phyloP scores from a whole-genome alignment of 768 basidiomycete species.

The Mycena vulgaris region DNA sequence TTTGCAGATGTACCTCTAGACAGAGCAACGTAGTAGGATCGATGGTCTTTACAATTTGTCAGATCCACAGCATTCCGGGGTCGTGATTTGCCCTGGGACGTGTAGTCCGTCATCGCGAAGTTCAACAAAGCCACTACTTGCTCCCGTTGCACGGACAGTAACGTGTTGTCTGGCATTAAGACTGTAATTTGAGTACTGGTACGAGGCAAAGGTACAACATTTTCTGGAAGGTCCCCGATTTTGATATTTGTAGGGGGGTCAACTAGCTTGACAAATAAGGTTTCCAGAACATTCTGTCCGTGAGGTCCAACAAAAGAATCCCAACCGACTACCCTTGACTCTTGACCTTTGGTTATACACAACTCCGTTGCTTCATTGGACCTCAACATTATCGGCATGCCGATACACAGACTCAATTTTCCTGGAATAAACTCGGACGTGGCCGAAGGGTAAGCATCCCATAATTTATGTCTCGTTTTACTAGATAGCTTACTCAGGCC shows the following conservation, averaged over 20 bases:
- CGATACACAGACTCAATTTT: slow-evolving; percentile 48
- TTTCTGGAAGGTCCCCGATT: slow-evolving; percentile 45
- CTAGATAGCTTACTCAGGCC: neutral
- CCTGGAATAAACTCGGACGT: slow-evolving; percentile 42
- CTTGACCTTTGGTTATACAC: slow-evolving; percentile 54
- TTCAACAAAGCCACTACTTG: slow-evolving; percentile 48
- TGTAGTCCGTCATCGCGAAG: too few relatives aligned
- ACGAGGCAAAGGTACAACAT: slow-evolving; percentile 47
- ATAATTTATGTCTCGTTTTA: neutral
- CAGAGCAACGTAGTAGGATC: slow-evolving; percentile 49
- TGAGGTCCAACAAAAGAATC: slow-evolving; percentile 21
- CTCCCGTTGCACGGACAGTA: slow-evolving; percentile 32
- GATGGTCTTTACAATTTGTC: slow-evolving; percentile 40
- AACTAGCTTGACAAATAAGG: slow-evolving; percentile 47
- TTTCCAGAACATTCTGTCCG: slow-evolving; percentile 41
- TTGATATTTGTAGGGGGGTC: slow-evolving; percentile 43
- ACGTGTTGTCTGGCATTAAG: slow-evolving; percentile 32
- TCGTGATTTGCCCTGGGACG: slow-evolving; percentile 51
- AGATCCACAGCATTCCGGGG: slow-evolving; percentile 43
- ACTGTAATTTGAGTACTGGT: neutral
- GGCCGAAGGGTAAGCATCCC: neutral
- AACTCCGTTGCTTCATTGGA: slow-evolving; percentile 28
- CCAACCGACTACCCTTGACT: slow-evolving; percentile 48
- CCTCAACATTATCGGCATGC: slow-evolving; percentile 51
- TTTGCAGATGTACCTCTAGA: slow-evolving; percentile 42